Base-by-base conservation (phyloP, 164 flowering plant species). In the Vitis riparia region DNA sequence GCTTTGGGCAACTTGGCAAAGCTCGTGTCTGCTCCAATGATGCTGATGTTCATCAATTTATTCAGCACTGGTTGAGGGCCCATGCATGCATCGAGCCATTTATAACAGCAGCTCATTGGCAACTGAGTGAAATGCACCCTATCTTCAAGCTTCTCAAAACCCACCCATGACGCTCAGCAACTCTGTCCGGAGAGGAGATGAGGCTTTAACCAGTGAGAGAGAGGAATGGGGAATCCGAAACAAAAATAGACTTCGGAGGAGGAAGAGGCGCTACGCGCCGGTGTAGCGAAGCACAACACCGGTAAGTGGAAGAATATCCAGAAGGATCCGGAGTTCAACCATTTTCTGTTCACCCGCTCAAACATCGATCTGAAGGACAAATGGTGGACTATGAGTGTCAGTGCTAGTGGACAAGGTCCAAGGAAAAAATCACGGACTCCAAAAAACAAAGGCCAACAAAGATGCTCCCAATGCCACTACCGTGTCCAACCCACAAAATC, bases 341-440 rank as follows among this genome's bases (percentile, higher is more conserved):
- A 75, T 65, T 73, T 75, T 65, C 89, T 91, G 62, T 79, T 80
- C 50, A 77, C 88, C 50, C 93, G 96, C 71, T 87, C 96, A 73
- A 90, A 90, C 79, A 89, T 90, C 64, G 96, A 90, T 72, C 86
- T 90, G 69, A 89, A 90, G 94, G 94, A 91, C 68, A 89, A 89
- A 80, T 91, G 94, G 94, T 72, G 94, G 73, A 88, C 89, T 71
- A 81, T 91, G 89, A 87, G 81, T 78, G 89, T 86, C n/a, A 82
- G 84, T 83, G 86, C 83, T 51, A 73, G 76, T 67, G 87, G 88
- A 11, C 86, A 76, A 67, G 85, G 83, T 1, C 77, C 87, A 8
- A 82, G 91, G 75, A 91, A 88, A n/a, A 91, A 87, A 78, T 69
- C 82, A 9, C 75, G 84, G 68, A 14, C 77, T 13, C 79, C 76